Base-by-base conservation (phyloP, 2,329 filamentous ascomycete species). In the Periconia digitata region DNA sequence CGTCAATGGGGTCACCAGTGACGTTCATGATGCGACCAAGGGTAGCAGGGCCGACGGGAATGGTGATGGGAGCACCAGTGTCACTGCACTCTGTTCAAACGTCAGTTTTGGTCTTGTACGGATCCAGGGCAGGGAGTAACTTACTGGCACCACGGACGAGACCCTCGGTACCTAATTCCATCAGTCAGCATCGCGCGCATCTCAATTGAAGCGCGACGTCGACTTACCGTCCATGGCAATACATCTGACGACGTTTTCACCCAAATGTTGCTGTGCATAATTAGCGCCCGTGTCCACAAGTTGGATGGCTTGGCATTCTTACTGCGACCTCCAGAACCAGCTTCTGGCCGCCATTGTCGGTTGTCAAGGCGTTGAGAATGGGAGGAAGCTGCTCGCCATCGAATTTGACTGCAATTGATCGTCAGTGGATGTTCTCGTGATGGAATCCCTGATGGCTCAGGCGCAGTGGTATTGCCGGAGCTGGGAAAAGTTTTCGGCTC, bases 11-110 rank as follows among this genome's bases (percentile, higher is more conserved):
- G 80, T 99, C 92, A 85, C 94, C 94, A 82, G 94, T 99, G 81
- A 99, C 94, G 86, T 99, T 99, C 82, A 99, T 92, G 85, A 99
- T 99, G 83, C 94, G 94, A 72, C 94, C 94, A 67, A 99, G 89
- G 64, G 91, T 96, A 75, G 82, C 89, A 74, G 85, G 84, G 71
- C 94, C 94, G 78, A 97, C 92, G 74, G 92, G 92, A 70, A 99
- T 92, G 79, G 84, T 91, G 83, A 99, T 99, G 74, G 94, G 94
- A 65, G 85, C 81, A 75, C 94, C 94, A 74, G 92, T 96, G 79
- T 99, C 94, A 69, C 76, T 78, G 66, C 86, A 90, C 76, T 84
- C 27, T 32, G 8, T 32, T 32, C 3, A 32, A 12, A 6, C 10
- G 27, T 32, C 27, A 32, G 27, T 32, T 3, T 10, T 32, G 27